phyloP scores from a whole-genome alignment of 2,329 filamentous ascomycete species.

The Ramularia endophylla region DNA sequence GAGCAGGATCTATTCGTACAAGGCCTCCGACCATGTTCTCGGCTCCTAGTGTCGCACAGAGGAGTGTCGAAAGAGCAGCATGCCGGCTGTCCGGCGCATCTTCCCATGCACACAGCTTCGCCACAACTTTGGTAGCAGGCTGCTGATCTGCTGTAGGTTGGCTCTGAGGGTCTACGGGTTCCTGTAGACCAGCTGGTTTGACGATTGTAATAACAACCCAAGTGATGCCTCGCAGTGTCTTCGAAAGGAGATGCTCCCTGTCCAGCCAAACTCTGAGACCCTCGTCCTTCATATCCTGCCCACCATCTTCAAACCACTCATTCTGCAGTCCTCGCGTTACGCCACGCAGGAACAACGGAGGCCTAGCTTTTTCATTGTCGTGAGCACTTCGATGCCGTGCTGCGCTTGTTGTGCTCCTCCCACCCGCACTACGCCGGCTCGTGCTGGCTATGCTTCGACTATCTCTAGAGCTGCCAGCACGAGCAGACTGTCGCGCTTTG shows the following conservation, averaged over 20 bases:
- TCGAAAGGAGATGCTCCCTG: conserved; percentile 64
- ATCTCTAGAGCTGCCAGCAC: conserved; percentile 59
- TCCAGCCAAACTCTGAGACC: conserved; percentile 79
- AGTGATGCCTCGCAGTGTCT: conserved; percentile 66
- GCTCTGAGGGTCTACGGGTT: conserved; percentile 64
- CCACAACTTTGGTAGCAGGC: conserved; percentile 64
- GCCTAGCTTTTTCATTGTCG: conserved; percentile 61
- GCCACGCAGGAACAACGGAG: conserved; percentile 69
- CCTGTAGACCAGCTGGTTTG: conserved; percentile 69
- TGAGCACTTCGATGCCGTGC: conserved; percentile 52
- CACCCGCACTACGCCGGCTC: conserved; percentile 64
- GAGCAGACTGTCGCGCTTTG: conserved; percentile 64
- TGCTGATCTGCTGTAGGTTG: conserved; percentile 56
- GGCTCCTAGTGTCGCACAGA: conserved; percentile 69
- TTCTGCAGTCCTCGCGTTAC: conserved; percentile 63
- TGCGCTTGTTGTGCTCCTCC: conserved; percentile 68
- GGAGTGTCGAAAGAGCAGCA: conserved; percentile 67
- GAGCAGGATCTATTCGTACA: conserved; percentile 78
- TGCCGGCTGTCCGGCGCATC: conserved; percentile 80
- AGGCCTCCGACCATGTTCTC: conserved; percentile 76
- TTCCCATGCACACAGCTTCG: conserved; percentile 70
- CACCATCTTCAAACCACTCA: conserved; percentile 66
- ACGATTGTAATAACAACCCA: conserved; percentile 85
- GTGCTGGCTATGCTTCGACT: conserved; percentile 74
- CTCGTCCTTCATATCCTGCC: conserved; percentile 45